These are phyloP conservation scores for Starmerella bombi DNA, from an alignment of 805 yeast genomes.

Conservation along the genomic window DNA sequence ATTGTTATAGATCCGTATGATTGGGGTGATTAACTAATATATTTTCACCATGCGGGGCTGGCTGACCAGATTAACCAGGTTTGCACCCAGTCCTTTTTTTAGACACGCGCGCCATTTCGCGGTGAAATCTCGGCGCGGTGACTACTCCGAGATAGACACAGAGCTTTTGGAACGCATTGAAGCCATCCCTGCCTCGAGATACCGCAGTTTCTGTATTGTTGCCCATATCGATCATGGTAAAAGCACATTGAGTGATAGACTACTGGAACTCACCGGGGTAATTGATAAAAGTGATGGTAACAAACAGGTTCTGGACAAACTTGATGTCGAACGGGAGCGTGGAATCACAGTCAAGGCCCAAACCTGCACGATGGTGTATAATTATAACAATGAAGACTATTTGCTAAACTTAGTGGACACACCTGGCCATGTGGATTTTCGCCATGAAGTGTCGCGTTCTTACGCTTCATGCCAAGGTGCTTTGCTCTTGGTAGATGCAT, in stretches of 20 bases:
- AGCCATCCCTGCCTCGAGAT: slow-evolving; percentile 70
- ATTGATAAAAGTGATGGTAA: slow-evolving; percentile 55
- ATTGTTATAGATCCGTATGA: too few species aligned
- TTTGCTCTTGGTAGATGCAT: slow-evolving; percentile 74
- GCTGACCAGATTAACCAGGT: too few species aligned
- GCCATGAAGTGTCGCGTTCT: slow-evolving; percentile 85
- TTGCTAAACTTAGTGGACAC: slow-evolving; percentile 86
- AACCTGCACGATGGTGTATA: slow-evolving; percentile 85
- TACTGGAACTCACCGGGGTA: slow-evolving; percentile 80
- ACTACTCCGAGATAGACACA: not conserved
- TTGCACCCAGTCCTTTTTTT: too few species aligned
- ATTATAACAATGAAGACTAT: slow-evolving; percentile 55
- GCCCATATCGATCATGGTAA: slow-evolving; percentile 86
- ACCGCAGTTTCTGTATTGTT: slow-evolving; percentile 83
- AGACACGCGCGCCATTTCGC: not conserved
- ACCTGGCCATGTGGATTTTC: slow-evolving; percentile 94
- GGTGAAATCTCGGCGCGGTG: not conserved
- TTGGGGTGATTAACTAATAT: too few species aligned
- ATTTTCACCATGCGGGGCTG: too few species aligned
- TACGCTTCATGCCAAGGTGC: slow-evolving; percentile 97
- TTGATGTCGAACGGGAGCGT: slow-evolving; percentile 90
- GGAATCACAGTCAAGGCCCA: slow-evolving; percentile 97
- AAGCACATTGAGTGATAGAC: slow-evolving; percentile 73
- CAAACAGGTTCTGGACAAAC: slow-evolving; percentile 74
- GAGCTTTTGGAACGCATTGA: slow-evolving; percentile 39